These are phyloP conservation scores for Fusarium fracticaudum DNA, from an alignment of 2,329 filamentous ascomycete species.

Conservation along the genomic window DNA sequence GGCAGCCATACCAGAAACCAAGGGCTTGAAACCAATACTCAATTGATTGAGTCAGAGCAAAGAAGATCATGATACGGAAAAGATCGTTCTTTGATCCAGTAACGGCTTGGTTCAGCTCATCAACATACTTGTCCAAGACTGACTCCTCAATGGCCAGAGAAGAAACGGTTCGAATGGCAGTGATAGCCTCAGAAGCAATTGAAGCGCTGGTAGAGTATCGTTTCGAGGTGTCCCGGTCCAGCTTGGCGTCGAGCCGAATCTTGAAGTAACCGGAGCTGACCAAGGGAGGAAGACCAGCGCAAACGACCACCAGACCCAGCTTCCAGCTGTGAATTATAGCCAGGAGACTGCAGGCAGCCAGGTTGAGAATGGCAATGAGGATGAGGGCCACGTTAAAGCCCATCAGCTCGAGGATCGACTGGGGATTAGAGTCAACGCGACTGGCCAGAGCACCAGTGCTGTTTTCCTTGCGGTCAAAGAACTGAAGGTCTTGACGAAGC, in stretches of 20 bases:
- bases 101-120: constrained; percentile 46
- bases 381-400: constrained; percentile 54
- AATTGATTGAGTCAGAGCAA: constrained; percentile 50
- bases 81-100: constrained; percentile 45
- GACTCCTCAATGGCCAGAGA: constrained; percentile 54
- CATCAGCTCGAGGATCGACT: constrained; percentile 55
- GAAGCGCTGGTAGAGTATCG: constrained; percentile 50
- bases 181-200: constrained; percentile 56
- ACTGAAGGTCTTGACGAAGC: constrained; percentile 53
- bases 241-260: constrained; percentile 52
- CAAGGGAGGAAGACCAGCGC: constrained; percentile 52
- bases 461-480: constrained; percentile 55
- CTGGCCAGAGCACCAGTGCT: constrained; percentile 51
- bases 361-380: constrained; percentile 50
- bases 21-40: constrained; percentile 53
- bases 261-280: constrained; percentile 51
- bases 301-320: constrained; percentile 58
- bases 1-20: constrained; percentile 55
- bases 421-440: constrained; percentile 50
- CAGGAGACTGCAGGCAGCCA: constrained; percentile 52
- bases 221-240: constrained; percentile 51
- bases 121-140: constrained; percentile 45
- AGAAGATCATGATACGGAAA: constrained; percentile 49
- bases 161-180: constrained; percentile 53
- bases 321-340: constrained; percentile 59